These are phyloP conservation scores for Fraxinus dipetala DNA, from an alignment of 305 asterid genomes.

Conservation along the genomic window DNA sequence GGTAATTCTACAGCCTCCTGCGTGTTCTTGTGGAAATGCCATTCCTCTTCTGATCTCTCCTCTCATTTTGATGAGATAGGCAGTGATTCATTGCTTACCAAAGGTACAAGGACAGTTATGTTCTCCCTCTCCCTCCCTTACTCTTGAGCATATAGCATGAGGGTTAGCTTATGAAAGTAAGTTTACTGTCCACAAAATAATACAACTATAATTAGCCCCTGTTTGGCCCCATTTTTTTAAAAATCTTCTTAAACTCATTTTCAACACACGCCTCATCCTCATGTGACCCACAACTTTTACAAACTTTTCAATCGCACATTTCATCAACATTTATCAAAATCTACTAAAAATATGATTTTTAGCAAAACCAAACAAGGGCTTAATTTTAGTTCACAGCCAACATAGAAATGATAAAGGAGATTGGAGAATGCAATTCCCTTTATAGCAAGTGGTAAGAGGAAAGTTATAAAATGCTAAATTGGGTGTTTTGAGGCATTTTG, in stretches of 20 bases:
- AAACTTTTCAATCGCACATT: background rate
- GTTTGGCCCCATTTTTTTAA: background rate
- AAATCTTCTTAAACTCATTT: background rate
- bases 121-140: background rate
- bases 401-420: background rate
- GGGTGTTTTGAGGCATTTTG: background rate
- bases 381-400: background rate
- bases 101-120: background rate
- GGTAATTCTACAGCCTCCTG: background rate
- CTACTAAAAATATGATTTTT: background rate
- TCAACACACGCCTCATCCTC: background rate
- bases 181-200: background rate
- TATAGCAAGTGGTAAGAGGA: background rate
- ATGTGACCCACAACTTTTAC: background rate
- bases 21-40: background rate
- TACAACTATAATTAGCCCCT: background rate
- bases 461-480: background rate
- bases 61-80: background rate
- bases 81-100: background rate
- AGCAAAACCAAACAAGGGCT: background rate
- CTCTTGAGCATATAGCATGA: background rate
- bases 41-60: background rate
- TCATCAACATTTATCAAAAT: background rate
- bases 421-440: background rate
- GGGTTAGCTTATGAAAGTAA: background rate